A percentile compares a stretch with the other conserved stretches of the same genome.
Evolutionary conservation across 2,329 filamentous ascomycete species (phyloP).

Genomic region (Aureobasidium uvarum): DNA sequence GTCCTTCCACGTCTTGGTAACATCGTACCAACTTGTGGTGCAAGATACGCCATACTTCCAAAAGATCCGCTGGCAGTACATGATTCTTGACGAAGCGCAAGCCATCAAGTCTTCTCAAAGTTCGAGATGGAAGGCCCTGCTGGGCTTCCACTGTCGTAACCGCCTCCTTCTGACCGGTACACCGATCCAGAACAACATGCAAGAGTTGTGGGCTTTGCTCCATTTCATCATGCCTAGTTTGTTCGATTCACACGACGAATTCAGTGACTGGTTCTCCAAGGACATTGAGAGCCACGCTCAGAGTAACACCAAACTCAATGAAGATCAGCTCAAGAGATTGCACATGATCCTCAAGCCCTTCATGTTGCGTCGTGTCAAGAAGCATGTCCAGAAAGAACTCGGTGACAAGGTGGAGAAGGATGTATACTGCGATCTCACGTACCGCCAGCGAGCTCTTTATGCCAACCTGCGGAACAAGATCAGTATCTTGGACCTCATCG

Average conservation of each 20-base stretch:
- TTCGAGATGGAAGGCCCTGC: constrained; percentile 92
- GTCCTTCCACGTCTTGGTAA: constrained; percentile 92
- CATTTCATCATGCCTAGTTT: constrained; percentile 99
- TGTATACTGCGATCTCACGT: constrained; percentile 94
- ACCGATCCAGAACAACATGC: constrained; percentile 99
- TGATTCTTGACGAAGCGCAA: constrained; percentile 98
- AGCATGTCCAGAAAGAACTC: constrained; percentile 97
- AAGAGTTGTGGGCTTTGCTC: constrained; percentile 93
- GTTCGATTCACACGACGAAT: constrained; percentile 91
- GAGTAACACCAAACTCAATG: constrained; percentile 99
- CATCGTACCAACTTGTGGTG: constrained; percentile 95
- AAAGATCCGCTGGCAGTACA: constrained; percentile 99
- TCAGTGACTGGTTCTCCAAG: constrained; percentile 92
- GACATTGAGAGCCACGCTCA: constrained; percentile 98
- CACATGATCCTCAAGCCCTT: constrained; percentile 99
- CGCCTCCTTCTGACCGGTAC: constrained; percentile 91
- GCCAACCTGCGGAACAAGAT: constrained; percentile 92
- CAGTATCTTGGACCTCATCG: constrained; percentile 96
- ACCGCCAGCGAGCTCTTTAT: constrained; percentile 92
- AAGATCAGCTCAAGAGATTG: constrained; percentile 92
- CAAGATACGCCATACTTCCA: constrained; percentile 97
- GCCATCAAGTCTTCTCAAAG: constrained; percentile 98
- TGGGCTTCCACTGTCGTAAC: constrained; percentile 94
- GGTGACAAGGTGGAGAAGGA: constrained; percentile 98
- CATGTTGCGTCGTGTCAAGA: constrained; percentile 99